phyloP scores from a whole-genome alignment of 208 protist genomes.

The Trypanosoma brucei region DNA sequence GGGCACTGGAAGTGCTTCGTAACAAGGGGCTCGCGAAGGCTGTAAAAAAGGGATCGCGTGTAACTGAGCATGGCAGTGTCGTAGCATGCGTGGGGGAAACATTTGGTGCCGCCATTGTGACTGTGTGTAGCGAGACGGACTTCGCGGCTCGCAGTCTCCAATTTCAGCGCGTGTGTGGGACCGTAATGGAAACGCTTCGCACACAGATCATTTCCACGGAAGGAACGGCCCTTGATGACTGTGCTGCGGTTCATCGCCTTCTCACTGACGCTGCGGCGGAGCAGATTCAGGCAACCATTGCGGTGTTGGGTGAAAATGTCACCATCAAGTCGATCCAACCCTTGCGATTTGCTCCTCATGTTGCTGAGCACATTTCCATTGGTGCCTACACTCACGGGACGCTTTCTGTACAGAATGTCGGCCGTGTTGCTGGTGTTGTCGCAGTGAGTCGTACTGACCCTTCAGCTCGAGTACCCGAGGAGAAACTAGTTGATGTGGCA shows the following conservation, averaged over 20 bases:
- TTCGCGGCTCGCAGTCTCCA: conserved; percentile 83
- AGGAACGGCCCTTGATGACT: conserved; percentile 44
- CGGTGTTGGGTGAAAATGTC: conserved; percentile 84
- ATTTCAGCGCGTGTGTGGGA: conserved; percentile 54
- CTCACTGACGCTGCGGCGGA: conserved; percentile 37
- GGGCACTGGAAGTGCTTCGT: conserved; percentile 69
- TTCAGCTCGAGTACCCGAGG: conserved; percentile 15
- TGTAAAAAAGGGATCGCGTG: conserved; percentile 77
- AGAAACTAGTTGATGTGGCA: conserved; percentile 44
- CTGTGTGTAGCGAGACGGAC: conserved; percentile 87
- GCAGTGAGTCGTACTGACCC: conserved; percentile 43
- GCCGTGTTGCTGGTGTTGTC: conserved; percentile 74
- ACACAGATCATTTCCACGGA: conserved; percentile 40
- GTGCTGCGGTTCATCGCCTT: conserved; percentile 35
- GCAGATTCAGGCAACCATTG: conserved; percentile 52
- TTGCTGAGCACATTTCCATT: conserved; percentile 52
- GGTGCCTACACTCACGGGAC: conserved; percentile 74
- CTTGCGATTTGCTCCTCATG: conserved; percentile 40
- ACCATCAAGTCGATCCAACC: conserved; percentile 52
- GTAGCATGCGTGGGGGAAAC: conserved; percentile 55
- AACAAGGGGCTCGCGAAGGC: conserved; percentile 74
- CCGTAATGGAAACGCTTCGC: conserved; percentile 29
- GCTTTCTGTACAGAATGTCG: conserved; percentile 48
- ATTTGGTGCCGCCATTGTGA: conserved; percentile 66
- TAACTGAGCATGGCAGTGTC: conserved; percentile 79